These are phyloP conservation scores for Bryopsis sp. DNA, from an alignment of 139 green algal genomes.

Conservation along the genomic window DNA sequence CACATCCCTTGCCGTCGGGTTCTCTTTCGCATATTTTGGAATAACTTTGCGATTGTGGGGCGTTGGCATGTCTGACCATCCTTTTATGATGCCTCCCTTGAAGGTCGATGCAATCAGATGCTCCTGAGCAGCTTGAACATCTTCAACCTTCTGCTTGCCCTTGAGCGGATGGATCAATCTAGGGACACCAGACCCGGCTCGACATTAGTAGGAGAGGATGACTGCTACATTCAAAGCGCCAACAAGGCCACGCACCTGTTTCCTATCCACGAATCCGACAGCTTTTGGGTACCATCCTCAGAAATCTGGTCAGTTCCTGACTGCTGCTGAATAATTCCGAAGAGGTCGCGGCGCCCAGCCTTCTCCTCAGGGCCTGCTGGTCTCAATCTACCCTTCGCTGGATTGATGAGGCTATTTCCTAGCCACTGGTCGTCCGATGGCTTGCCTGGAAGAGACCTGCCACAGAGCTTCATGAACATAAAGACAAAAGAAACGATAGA, in stretches of 20 bases:
- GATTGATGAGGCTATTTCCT: constrained; percentile 33
- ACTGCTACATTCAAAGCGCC: too few relatives aligned
- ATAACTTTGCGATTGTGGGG: background rate
- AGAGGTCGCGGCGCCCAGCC: constrained; percentile 31
- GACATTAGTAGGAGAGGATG: too few relatives aligned
- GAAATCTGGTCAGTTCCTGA: background rate
- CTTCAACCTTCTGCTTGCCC: background rate
- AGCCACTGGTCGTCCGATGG: constrained; percentile 36
- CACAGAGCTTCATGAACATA: background rate
- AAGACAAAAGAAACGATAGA: background rate
- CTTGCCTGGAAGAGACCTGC: constrained; percentile 11
- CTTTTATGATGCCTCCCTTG: background rate
- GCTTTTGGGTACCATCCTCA: background rate
- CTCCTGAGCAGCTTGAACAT: background rate
- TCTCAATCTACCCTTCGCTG: constrained; percentile 25
- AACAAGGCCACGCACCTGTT: too few relatives aligned
- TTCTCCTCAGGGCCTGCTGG: constrained; percentile 27
- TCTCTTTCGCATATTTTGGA: background rate
- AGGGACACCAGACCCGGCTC: background rate
- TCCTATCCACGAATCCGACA: constrained; percentile 22
- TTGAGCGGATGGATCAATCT: background rate
- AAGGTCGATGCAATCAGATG: background rate
- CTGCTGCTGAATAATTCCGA: constrained; percentile 25
- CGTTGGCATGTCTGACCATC: background rate
- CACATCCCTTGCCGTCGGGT: background rate